Conservation (phyloP, 495 filamentous ascomycete species). For the Trichoderma asperelloides region DNA sequence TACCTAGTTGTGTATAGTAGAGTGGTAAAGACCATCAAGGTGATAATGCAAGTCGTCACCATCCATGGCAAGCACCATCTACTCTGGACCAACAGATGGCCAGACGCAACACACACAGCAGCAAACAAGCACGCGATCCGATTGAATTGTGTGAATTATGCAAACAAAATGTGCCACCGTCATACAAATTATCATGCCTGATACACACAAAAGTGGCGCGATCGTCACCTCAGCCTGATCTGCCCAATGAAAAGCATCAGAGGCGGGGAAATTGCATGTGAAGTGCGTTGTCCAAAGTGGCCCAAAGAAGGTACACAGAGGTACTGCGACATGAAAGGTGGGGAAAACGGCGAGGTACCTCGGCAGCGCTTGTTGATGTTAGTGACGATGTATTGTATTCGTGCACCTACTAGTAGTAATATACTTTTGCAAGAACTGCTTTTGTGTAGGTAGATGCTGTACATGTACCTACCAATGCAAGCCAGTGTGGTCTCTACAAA, state of each 20-base stretch:
- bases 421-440: no score
- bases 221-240: neutral
- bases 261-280: slow-evolving; percentile 4
- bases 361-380: neutral
- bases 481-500: no score
- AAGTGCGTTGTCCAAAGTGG: neutral
- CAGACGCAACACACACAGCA: no score
- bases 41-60: neutral
- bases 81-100: no score
- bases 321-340: neutral
- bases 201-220: neutral
- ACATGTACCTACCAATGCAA: no score
- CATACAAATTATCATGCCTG: neutral
- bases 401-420: no score
- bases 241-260: neutral
- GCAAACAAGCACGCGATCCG: no score
- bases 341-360: neutral
- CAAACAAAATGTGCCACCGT: neutral
- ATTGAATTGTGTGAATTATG: neutral
- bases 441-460: no score
- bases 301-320: neutral
- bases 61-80: no score
- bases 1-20: no score
- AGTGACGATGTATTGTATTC: neutral
- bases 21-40: neutral